Evolutionary conservation across 495 filamentous ascomycete species (phyloP), one percentile per base, ranked within the genome.

Genomic region (Cryomyces antarcticus): DNA sequence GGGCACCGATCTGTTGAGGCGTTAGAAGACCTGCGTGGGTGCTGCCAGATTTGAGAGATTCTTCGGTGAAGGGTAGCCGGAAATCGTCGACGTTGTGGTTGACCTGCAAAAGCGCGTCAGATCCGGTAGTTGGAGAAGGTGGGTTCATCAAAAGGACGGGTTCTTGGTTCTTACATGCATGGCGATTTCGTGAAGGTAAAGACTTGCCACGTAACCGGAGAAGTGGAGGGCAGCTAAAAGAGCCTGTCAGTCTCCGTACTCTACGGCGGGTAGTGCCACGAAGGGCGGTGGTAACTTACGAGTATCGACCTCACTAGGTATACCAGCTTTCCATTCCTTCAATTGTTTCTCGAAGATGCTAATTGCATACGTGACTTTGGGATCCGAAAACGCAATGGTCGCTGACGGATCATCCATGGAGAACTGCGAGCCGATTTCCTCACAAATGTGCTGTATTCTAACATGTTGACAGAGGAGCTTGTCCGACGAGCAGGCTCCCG

Each of bases 171-270:
- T 35, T 9, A 9, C 9, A 41, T 88, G 77, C 52, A 93, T 71
- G 3, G 78, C 76, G 40, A 88, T 78, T 57, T 94, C 88, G 53
- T 96, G 83, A 48, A 93, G 73, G 50, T 88, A 93, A 3, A 94
- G 63, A 44, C 69, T 78, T 30, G 84, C 55, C 2, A 83, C 67
- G 47, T 80, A 63, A 46, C 77, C 75, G 38, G 66, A 66, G 37
- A 82, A 57, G 45, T 63, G 57, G 4, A 82, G 59, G 2, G 69
- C 65, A 39, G 66, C 73, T 80, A 38, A 36, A 3, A 13, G 33
- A 10, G 3, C 33, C 33, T 31, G 27, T n/a, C 10, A 24, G 13
- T n/a, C 34, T 53, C 45, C 42, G 51, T 37, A 11, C n/a, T 7
- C 12, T 33, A 27, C 28, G 34, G 9, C n/a, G 11, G 2, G 11